phyloP scores from a whole-genome alignment of 768 basidiomycete species.

The Suillus subalutaceus region DNA sequence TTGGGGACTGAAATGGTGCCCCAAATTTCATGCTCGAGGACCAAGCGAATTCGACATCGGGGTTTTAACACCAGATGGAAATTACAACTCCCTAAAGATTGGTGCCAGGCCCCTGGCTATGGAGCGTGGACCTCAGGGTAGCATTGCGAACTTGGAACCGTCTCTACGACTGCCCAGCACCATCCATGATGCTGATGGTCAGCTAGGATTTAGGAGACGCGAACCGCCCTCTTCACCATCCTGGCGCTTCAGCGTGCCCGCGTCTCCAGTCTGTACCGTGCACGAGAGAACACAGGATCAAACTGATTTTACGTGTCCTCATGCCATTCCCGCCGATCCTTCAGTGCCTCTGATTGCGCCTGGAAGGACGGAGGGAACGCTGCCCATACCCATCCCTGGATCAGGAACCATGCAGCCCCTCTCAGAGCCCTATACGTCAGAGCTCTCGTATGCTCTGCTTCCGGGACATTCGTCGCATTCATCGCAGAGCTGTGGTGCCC shows the following conservation, averaged over 20 bases:
- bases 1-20: constrained; percentile 36
- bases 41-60: constrained; percentile 21
- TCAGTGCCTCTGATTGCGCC: background rate
- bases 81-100: background rate
- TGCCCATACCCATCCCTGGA: background rate
- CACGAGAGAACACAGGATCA: background rate
- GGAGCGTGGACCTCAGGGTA: background rate
- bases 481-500: background rate
- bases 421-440: constrained; percentile 3
- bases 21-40: constrained; percentile 25
- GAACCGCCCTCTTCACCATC: background rate
- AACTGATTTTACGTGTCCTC: background rate
- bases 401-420: background rate
- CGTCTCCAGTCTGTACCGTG: background rate
- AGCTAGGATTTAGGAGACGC: background rate
- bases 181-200: background rate
- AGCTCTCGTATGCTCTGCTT: constrained; percentile 4
- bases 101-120: too few species aligned
- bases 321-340: background rate
- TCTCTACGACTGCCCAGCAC: background rate
- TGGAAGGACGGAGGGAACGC: background rate
- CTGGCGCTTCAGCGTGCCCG: background rate
- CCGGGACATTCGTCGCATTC: background rate
- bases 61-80: constrained; percentile 3
- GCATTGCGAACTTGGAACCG: background rate